phyloP scores from a whole-genome alignment of 805 yeast genomes.

The Saccharomycopsis guyanensis region DNA sequence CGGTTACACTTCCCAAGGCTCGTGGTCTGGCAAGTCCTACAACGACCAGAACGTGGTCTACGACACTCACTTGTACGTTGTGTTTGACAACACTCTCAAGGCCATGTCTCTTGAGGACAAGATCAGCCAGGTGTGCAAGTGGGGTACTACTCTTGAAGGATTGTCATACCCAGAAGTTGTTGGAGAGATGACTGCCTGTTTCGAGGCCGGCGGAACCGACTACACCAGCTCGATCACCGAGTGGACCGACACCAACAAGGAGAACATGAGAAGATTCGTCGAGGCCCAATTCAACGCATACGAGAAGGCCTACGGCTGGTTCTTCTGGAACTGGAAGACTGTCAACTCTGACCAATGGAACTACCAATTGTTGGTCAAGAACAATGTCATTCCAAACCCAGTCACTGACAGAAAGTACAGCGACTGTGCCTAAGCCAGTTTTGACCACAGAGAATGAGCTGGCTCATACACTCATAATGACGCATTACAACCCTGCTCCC shows the following conservation, averaged over 20 bases:
- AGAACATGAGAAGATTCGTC: constrained; percentile 42
- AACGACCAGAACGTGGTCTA: constrained; percentile 1
- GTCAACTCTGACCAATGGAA: constrained; percentile 64
- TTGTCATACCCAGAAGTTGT: background rate
- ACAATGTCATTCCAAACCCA: constrained; percentile 54
- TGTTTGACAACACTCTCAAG: constrained; percentile 4
- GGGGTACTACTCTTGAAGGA: constrained; percentile 6
- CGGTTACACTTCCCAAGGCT: constrained; percentile 48
- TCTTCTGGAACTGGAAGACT: constrained; percentile 66
- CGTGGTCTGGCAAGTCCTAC: constrained; percentile 38
- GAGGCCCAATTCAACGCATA: constrained; percentile 55
- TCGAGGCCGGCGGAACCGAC: background rate
- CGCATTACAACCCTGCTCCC: too few species aligned
- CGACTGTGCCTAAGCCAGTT: background rate
- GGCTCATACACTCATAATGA: too few species aligned
- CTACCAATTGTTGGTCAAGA: constrained; percentile 39
- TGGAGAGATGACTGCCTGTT: constrained; percentile 14
- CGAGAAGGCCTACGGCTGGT: constrained; percentile 43
- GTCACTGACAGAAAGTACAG: constrained; percentile 42
- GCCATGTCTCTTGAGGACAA: constrained; percentile 2
- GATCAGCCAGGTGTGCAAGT: constrained; percentile 6
- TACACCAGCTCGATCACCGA: constrained; percentile 28
- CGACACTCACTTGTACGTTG: constrained; percentile 9
- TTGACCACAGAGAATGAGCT: background rate
- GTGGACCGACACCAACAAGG: constrained; percentile 37